Evolutionary conservation across 2,329 filamentous ascomycete genomes (phyloP), one percentile per base, ranked within the genome.

Genomic region (Setomelanomma holmii): DNA sequence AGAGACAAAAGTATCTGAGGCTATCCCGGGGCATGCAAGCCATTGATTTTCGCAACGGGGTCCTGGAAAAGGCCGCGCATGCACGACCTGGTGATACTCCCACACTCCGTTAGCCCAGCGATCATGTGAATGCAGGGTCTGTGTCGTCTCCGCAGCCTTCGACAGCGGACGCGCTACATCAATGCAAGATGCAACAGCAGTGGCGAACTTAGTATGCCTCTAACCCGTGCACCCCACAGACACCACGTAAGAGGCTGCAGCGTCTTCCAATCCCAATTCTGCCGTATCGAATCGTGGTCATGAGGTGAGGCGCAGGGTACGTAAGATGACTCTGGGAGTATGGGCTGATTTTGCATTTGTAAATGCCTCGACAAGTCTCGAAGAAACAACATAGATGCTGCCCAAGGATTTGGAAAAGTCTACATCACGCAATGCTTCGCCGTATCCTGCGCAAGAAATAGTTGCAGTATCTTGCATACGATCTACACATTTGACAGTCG

Each of bases 241-340:
- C 4, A 51, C 38, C 19, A 51, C 23, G 35, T 45, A 43, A 16
- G 46, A 39, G 50, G 50, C 50, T 17, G 34, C 16, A 7, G 10
- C 34, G n/a, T 16, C 14, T 17, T 36, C 34, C 34, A 36, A 36
- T 36, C 34, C 34, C n/a, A 16, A n/a, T n/a, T 16, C 34, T 14
- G 11, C 34, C 34, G 34, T 36, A 36, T n/a, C 16, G 11, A 3
- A 36, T 14, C 11, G 7, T 11, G 34, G 34, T 36, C 34, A 5
- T 36, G 16, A n/a, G 34, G 16, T 30, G 27, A n/a, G 34, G 34
- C 20, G 30, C 10, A n/a, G n/a, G 19, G 19, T n/a, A 30, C 11
- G 33, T 19, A 35, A 35, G 17, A 24, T n/a, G 7, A n/a, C n/a
- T n/a, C n/a, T n/a, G n/a, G n/a, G n/a, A n/a, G n/a, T 19, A 17